phyloP scores from a whole-genome alignment of 441 rosid genomes.

The Jatropha multifida region DNA sequence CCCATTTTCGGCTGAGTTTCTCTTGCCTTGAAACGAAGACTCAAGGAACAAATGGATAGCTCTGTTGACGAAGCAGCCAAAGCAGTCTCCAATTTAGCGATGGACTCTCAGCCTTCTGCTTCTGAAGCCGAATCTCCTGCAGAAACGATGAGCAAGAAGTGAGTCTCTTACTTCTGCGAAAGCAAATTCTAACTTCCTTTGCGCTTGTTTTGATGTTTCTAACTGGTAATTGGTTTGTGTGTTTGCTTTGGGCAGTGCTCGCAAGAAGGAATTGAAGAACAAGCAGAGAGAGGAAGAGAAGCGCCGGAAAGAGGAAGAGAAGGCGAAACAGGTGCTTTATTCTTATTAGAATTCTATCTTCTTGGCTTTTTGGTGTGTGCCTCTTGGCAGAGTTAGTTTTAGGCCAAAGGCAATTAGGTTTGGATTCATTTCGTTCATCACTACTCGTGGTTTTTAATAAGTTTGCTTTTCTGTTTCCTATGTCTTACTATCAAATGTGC shows the following conservation, averaged over 20 bases:
- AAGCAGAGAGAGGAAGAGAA: constrained; percentile 72
- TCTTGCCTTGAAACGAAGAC: not conserved
- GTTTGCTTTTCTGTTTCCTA: not conserved
- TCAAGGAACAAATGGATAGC: not conserved
- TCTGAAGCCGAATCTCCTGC: not conserved
- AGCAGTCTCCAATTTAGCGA: constrained; percentile 27
- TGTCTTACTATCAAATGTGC: not conserved
- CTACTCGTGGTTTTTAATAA: too few species aligned
- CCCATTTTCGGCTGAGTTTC: too few species aligned
- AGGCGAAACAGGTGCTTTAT: constrained; percentile 48
- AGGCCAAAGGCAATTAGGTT: too few species aligned
- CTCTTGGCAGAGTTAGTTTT: too few species aligned
- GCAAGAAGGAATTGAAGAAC: constrained; percentile 57
- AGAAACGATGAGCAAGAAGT: constrained; percentile 60
- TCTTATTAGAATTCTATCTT: too few species aligned
- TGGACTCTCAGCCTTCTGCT: constrained; percentile 20
- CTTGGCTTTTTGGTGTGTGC: too few species aligned
- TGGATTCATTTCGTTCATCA: too few species aligned
- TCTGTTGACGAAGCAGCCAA: constrained; percentile 12
- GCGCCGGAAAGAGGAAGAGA: constrained; percentile 65
- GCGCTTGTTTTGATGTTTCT: not conserved
- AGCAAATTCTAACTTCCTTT: not conserved
- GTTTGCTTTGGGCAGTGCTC: constrained; percentile 45
- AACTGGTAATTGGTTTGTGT: not conserved
- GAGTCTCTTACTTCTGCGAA: not conserved